These are phyloP conservation scores for Pichia norvegensis DNA, from an alignment of 1,139 yeast genomes.

Conservation along the genomic window DNA sequence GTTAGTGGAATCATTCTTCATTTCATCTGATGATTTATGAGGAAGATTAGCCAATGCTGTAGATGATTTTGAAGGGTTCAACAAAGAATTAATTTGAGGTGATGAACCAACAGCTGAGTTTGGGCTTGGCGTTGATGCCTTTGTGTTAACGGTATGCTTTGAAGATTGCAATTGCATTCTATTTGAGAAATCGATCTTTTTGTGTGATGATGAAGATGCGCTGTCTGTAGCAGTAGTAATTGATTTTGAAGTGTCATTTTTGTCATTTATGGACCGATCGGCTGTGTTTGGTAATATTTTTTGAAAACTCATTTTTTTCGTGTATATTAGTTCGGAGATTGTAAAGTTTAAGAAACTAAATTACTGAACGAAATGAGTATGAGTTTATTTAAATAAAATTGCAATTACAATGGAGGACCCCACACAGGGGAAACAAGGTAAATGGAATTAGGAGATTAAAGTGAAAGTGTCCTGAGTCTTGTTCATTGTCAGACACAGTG, in stretches of 20 bases:
- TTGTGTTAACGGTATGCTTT: too few relatives aligned
- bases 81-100: conserved; percentile 2
- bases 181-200: too few relatives aligned
- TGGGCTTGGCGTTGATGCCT: background rate
- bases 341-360: too few relatives aligned
- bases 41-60: background rate
- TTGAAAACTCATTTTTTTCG: background rate
- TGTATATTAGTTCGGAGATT: too few relatives aligned
- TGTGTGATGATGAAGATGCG: background rate
- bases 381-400: too few relatives aligned
- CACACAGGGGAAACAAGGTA: background rate
- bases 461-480: too few relatives aligned
- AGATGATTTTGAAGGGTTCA: conserved; percentile 11
- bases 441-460: too few relatives aligned
- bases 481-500: too few relatives aligned
- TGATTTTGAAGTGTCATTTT: background rate
- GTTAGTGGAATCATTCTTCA: background rate
- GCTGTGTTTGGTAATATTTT: background rate
- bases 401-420: background rate
- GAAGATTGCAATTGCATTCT: too few relatives aligned
- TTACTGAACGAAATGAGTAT: too few relatives aligned
- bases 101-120: background rate
- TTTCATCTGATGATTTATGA: background rate
- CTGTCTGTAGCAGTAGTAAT: background rate
- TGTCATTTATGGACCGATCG: background rate